Base-by-base conservation (phyloP, 495 filamentous ascomycete species). In the Geoglossum glabrum region DNA sequence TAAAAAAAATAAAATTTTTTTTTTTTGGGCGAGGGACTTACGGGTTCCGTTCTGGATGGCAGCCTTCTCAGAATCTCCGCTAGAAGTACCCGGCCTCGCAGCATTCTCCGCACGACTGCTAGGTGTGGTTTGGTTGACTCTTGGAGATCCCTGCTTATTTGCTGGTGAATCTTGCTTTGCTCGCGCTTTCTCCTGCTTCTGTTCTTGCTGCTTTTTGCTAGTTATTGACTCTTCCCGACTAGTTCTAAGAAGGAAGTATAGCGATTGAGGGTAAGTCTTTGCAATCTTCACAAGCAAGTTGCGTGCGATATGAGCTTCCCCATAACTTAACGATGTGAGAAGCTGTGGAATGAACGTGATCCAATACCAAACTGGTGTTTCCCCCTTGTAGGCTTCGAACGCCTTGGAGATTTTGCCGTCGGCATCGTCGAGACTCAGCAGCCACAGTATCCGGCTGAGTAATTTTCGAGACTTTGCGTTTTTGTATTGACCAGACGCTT, bases 331-430 rank as follows among this genome's bases (percentile, higher is more conserved):
- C 55, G 88, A 90, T 43, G 84, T 86, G 28, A 99, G 76, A 45
- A 99, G 78, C 66, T 99, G 93, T 25, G 93, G 93, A 62, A 99
- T 96, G 67, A 89, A 99, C 0, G 92, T 96, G 58, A 96, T 96
- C 93, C 93, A 99, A 69, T 96, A 97, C 93, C 93, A 99, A 19
- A 92, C 84, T 0, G 87, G 89, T 7, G 84, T 88, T 40, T 99
- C 93, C 46, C 89, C 93, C 72, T 95, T 95, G 72, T 86, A 97
- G 59, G 86, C 84, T 60, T 93, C 86, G 61, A 94, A 97, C 9
- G 87, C 83, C 56, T 79, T 71, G 3, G 84, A 81, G 52, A 99
- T 82, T 28, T 75, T 80, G 43, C 84, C 86, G 63, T 86, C 86
- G 0, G 85, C 75, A 61, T 95, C 86, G 65, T 99, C 93, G 59